Evolutionary conservation across 169 alveolate species (phyloP), one percentile per base, ranked within the genome.

Genomic region (Sarcocystis neurona): DNA sequence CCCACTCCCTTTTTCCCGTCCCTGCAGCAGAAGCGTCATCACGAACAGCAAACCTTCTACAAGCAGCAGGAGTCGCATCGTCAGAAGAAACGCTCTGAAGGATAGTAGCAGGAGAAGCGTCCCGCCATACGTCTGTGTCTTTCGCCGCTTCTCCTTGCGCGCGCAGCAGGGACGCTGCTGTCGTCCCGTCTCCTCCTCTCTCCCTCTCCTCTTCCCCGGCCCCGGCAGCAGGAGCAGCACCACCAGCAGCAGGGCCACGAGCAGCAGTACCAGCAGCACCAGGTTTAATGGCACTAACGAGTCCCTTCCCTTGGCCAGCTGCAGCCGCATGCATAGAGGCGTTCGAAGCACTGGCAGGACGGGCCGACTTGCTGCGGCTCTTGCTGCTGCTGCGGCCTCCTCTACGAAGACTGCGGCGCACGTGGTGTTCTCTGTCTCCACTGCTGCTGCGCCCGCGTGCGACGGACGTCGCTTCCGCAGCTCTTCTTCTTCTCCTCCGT

Each of bases 201-300:
- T n/a, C n/a, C n/a, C n/a, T n/a, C n/a, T n/a, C n/a, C n/a, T n/a
- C n/a, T n/a, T n/a, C n/a, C n/a, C n/a, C n/a, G n/a, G n/a, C n/a
- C n/a, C 56, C 80, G 41, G 80, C 80, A 72, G 41, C 80, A 39
- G 56, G 80, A n/a, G 80, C 50, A 12, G 80, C 80, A 10, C 32
- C 50, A 37, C 41, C 80, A 6, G 80, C 80, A 5, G 50, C 80
- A 30, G 80, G 56, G 10, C 56, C 80, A 15, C 56, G 56, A 72
- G 32, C 80, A 0, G 80, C 50, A 37, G 80, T 50, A n/a, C 41
- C 80, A 15, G 80, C 80, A 37, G 80, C 80, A 12, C 56, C 80
- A 72, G 80, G 32, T 8, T 20, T 50, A 72, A 30, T 15, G 0
- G 23, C 77, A n/a, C 37, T 63, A n/a, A 10, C 41, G 10, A 18